Base-by-base conservation (phyloP, 306 rosid genomes). In the Mimosa bimucronata region DNA sequence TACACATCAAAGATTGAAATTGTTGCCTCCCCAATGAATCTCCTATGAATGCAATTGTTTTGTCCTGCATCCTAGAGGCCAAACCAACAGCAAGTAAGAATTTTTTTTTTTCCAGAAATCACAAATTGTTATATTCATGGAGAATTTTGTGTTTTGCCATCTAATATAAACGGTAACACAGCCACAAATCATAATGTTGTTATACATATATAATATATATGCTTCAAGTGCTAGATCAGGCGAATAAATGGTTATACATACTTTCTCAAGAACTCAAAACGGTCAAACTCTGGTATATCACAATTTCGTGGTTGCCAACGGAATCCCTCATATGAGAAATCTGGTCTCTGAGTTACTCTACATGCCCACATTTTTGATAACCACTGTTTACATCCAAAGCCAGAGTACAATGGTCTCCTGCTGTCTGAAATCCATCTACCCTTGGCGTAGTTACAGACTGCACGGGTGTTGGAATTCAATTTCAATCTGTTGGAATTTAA, bases 401-500 rank as follows among this genome's bases (percentile, higher is more conserved):
- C 74, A 25, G 74, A 69, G 13, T 69, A 69, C 74, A 69, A 5
- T 42, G 74, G 74, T 13, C 53, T 69, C 21, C 74, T 69, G 12
- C 74, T 41, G 37, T 69, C 74, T 69, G 55, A 31, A 12, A 69
- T 45, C 74, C 74, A 69, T 69, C 74, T 69, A 13, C 74, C 74
- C 55, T 42, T 69, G 52, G 74, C 74, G 29, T 69, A 69, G 9
- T 42, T 69, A 69, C 55, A 69, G 37, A 69, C 74, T 69, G 55
- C 55, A 23, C 2, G n/a, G 4, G 52, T 11, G 30, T 38, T 55
- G 62, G 23, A n/a, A 67, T 38, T 37, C 25, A 8, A 37, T 2
- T 46, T 46, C 53, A 15, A 46, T 46, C 14, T 34, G 38, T 34
- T 34, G 38, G 38, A 34, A 34, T 34, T 34, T 34, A 34, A 34